Base-by-base conservation (phyloP, 805 yeast genomes). In the Myxozyma vanderwaltii region DNA sequence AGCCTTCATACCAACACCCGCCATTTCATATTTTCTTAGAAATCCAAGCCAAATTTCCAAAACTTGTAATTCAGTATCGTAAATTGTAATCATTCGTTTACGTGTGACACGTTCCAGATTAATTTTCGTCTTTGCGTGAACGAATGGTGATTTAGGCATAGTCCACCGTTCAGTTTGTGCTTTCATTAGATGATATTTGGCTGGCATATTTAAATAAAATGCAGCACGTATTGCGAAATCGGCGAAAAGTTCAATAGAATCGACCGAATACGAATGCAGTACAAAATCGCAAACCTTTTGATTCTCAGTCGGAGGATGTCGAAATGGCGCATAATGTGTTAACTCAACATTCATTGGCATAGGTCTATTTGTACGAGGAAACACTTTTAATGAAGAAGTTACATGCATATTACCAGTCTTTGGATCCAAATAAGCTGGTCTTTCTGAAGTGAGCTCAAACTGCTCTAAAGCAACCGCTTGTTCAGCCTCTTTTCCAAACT, bases 211-310 rank as follows among this genome's bases (percentile, higher is more conserved):
- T 67, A 94, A 76, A 74, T 88, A 94, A 72, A 82, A 94, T 0
- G 96, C 98, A 0, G 91, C 90, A 74, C 99, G 83, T 56, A 88
- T 77, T 2, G 94, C 89, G 74, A 94, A 94, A 73, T 92, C 96
- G 29, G 88, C 79, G 63, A 85, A 86, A 64, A 91, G 82, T 48
- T 86, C 88, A 62, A 92, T 72, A 68, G 85, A 86, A 59, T 83
- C 83, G 55, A 82, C 80, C 59, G 86, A 88, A 72, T 82, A 86
- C 3, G 74, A 63, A 65, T 87, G 82, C 67, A 92, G 79, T 47
- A 83, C 83, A 44, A 92, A 70, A 63, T 83, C 87, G n/a, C 95
- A 95, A 21, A 86, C 91, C 59, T 84, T 76, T 71, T 89, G 84
- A 7, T 35, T 91, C 67, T 88, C 82, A 31, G 83, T 83, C 31